Evolutionary conservation across 768 basidiomycete species (phyloP).

Genomic region (Kwoniella sp.): DNA sequence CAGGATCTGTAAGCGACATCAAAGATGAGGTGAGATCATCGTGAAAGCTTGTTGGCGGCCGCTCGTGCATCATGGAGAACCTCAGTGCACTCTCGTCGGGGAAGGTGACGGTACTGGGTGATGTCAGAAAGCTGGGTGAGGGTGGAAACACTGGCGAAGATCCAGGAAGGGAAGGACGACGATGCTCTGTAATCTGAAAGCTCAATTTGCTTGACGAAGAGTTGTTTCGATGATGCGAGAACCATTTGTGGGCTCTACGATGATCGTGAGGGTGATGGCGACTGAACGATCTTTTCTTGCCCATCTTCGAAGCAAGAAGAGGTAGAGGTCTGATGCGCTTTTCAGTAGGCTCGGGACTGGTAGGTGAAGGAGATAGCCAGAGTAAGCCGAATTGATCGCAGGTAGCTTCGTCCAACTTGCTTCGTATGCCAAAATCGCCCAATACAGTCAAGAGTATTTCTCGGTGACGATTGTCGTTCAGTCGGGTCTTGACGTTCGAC

Average conservation of each 20-base stretch:
- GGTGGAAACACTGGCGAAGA: not conserved
- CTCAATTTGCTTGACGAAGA: slow-evolving; percentile 12
- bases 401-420: not conserved
- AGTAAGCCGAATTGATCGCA: slow-evolving; percentile 20
- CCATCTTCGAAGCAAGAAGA: slow-evolving; percentile 10
- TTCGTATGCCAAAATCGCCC: not conserved
- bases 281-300: slow-evolving; percentile 6
- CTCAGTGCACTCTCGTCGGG: not conserved
- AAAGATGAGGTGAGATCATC: slow-evolving; percentile 29
- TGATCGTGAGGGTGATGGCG: not conserved
- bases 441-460: not conserved
- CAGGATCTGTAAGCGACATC: slow-evolving; percentile 27
- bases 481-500: not conserved
- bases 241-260: slow-evolving; percentile 8
- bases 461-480: not conserved
- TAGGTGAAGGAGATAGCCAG: slow-evolving; percentile 7
- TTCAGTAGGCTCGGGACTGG: not conserved
- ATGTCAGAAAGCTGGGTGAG: slow-evolving; percentile 2
- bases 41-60: not conserved
- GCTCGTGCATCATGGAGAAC: not conserved
- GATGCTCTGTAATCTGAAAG: not conserved
- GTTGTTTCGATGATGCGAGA: slow-evolving; percentile 11
- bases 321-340: slow-evolving; percentile 9
- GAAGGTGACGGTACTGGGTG: slow-evolving; percentile 4
- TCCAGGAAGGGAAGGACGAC: slow-evolving; percentile 5